phyloP scores from a whole-genome alignment of 2,329 filamentous ascomycete genomes.

The Lasiodiplodia gonubiensis region DNA sequence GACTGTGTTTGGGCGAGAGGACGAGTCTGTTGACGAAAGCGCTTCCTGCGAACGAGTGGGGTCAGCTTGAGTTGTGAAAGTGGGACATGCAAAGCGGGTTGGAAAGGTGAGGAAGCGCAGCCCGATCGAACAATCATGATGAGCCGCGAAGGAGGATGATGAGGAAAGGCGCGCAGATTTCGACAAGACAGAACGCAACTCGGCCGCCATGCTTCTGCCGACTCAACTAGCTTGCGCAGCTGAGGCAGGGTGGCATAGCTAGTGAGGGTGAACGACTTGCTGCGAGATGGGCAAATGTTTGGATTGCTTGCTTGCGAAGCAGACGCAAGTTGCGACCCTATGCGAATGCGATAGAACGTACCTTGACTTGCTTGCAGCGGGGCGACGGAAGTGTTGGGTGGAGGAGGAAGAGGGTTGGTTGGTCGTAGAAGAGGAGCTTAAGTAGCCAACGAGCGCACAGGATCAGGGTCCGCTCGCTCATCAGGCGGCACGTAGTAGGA shows the following conservation, averaged over 20 bases:
- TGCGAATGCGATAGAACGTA: background rate
- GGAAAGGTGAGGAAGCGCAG: background rate
- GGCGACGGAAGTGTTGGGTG: conserved; percentile 13
- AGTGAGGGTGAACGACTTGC: background rate
- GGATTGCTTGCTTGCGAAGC: background rate
- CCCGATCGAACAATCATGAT: background rate
- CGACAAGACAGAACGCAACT: background rate
- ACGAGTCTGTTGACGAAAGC: background rate
- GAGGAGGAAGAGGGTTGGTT: conserved; percentile 26
- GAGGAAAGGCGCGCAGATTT: background rate
- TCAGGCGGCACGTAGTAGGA: background rate
- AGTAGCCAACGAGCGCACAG: background rate
- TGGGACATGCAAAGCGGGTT: conserved; percentile 31
- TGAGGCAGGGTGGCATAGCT: background rate
- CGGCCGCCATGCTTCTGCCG: background rate
- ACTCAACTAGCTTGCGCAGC: background rate
- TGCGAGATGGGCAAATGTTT: background rate
- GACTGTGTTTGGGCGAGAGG: background rate
- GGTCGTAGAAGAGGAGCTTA: conserved; percentile 12
- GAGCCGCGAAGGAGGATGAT: background rate
- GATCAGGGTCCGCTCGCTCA: background rate
- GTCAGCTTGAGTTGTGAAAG: conserved; percentile 29
- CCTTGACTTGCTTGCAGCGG: conserved; percentile 5
- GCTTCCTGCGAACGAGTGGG: background rate
- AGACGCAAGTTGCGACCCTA: background rate